phyloP scores from a whole-genome alignment of 352 stramenopile species.

The Globisporangium acanthophoron region DNA sequence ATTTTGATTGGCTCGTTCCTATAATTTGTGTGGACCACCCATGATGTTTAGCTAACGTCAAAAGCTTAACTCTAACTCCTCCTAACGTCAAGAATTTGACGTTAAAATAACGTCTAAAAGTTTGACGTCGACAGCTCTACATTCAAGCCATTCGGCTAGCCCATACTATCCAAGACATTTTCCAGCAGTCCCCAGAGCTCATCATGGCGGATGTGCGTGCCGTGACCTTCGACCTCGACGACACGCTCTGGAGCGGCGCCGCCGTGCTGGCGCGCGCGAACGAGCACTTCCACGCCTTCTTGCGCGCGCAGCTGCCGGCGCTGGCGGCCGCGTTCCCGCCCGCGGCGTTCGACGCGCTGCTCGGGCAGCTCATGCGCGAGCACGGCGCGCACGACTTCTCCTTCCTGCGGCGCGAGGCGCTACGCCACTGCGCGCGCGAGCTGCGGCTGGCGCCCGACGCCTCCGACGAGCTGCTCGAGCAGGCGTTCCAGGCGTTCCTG shows the following conservation, averaged over 20 bases:
- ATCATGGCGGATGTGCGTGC: constrained; percentile 23
- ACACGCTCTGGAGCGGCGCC: constrained; percentile 69
- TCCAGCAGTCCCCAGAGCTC: no score
- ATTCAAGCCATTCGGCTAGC: no score
- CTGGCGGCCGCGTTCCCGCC: constrained; percentile 37
- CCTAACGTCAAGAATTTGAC: no score
- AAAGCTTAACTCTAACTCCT: background rate
- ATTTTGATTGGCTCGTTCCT: background rate
- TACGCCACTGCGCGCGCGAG: constrained; percentile 35
- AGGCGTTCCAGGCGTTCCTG: constrained; percentile 55
- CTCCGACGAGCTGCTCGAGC: constrained; percentile 27
- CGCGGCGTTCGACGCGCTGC: constrained; percentile 29
- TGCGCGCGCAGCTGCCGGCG: constrained; percentile 26
- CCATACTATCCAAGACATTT: no score
- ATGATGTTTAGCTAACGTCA: background rate
- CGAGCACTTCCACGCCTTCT: constrained; percentile 41
- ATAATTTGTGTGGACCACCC: background rate
- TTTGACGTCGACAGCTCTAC: no score
- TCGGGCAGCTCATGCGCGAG: constrained; percentile 34
- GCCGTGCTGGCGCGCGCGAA: constrained; percentile 40
- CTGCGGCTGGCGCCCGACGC: constrained; percentile 11
- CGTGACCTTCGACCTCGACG: constrained; percentile 77
- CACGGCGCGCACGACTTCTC: constrained; percentile 61
- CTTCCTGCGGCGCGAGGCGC: constrained; percentile 53
- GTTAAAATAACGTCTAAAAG: no score